Base-by-base conservation (phyloP, 768 basidiomycete genomes). In the Saitozyma podzolica region DNA sequence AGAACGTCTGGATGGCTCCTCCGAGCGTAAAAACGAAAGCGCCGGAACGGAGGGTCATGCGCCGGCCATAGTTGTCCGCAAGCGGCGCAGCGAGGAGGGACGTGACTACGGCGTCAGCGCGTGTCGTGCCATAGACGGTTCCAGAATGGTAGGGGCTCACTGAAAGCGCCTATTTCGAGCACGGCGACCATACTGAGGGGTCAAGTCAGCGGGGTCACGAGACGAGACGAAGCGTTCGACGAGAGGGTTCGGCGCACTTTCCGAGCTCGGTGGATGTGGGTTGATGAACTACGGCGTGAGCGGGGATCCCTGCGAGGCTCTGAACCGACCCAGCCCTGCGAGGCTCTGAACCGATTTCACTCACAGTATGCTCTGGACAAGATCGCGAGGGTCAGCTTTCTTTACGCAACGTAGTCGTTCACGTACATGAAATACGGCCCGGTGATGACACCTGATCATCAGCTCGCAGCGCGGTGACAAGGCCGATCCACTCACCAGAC, bases 81-180 rank as follows among this genome's bases (percentile, higher is more conserved):
- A 96, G 82, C n/a, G 84, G 84, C 9, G 93, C 94, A 56, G 92
- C 91, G 37, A 90, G 87, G 60, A 96, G 80, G 11, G 93, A 94
- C 0, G 94, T 96, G 62, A 89, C 91, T 92, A 72, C 0, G 9
- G 9, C 16, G 17, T 64, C 51, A 68, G 56, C 45, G 11, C 29
- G 29, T 29, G 29, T 29, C 2, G 29, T 29, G 29, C 5, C 2
- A 5, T 9, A 45, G 50, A 14, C n/a, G 49, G n/a, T n/a, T n/a
- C n/a, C 19, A 8, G 8, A 11, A 29, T 19, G 9, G 11, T n/a
- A 48, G 40, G n/a, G 40, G 81, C 87, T 49, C 74, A 91, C 92
- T 84, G 77, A 96, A 88, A 45, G 93, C 93, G 50, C 93, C 93
- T 42, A 97, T 84, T 80, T 97, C 92, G 41, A 95, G 82, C 6